Evolutionary conservation across 31 red algal species (phyloP), one percentile per base, ranked within the genome.

Genomic region (Asparagopsis taxiformis): DNA sequence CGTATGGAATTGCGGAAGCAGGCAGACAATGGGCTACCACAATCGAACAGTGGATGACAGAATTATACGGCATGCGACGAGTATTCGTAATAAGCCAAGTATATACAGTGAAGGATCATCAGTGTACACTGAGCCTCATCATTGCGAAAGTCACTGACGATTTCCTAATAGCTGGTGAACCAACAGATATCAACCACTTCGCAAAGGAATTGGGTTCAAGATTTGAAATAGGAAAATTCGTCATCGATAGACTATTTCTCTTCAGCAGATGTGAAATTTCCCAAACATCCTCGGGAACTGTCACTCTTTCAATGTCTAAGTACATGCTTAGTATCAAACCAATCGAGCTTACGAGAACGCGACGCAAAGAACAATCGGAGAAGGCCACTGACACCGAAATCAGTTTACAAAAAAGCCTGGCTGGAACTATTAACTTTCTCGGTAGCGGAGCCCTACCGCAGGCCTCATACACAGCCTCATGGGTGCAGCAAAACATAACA

Each of bases 1-100:
- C 80, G 10, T 84, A 84, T 43, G 68, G 68, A 17, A 67, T 84
- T 17, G 48, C 26, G 23, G 56, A 74, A 67, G 59, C 80, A n/a
- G 80, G 80, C 7, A 52, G 68, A 43, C 80, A 74, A 41, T 74
- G 68, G 80, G 59, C 39, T 17, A 50, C 25, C 2, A 39, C 66
- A 2, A 66, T 84, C 31, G 80, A 84, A 52, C 8, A 52, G n/a
- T 84, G 80, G 80, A 13, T 84, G 19, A 24, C 67, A 3, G 5
- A 35, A 19, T 19, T 66, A 57, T 57, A 44, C 19, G 22, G 9
- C 20, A 38, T 74, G 33, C 10, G 19, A 16, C 50, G 48, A 51
- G 55, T 48, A 3, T 17, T 21, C 31, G 57, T 38, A 21, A 56
- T 58, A 22, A 54, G 31, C 16, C 57, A 74, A 58, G 15, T 84